Percentiles rank a stretch among this genome's conserved stretches.
Evolutionary conservation across 2,329 filamentous ascomycete species (phyloP).

Genomic region (Hypocrella siamensis): DNA sequence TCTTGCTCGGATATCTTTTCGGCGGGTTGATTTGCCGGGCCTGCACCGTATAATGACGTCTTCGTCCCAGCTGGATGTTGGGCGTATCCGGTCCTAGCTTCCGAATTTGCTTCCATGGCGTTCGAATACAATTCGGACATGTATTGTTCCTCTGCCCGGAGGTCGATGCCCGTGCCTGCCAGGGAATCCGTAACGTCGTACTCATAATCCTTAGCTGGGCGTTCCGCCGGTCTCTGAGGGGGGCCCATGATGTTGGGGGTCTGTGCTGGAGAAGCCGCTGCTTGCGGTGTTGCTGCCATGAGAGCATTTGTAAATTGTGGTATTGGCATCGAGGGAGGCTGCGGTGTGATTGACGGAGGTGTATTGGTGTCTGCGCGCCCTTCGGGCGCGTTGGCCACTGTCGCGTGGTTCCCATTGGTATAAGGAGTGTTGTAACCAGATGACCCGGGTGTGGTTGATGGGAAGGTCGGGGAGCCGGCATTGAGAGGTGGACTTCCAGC

Average conservation of each 20-base stretch:
- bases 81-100: conserved; percentile 34
- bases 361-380: conserved; percentile 13
- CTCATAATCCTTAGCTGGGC: conserved; percentile 43
- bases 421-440: conserved; percentile 20
- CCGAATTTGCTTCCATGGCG: conserved; percentile 24
- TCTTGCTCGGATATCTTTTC: conserved; percentile 25
- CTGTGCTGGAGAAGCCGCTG: conserved; percentile 10
- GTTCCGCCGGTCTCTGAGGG: conserved; percentile 45
- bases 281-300: conserved; percentile 12
- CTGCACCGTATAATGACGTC: conserved; percentile 46
- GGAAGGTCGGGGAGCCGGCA: conserved; percentile 19
- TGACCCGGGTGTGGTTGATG: conserved; percentile 16
- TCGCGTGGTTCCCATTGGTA: conserved; percentile 20
- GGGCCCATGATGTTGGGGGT: conserved; percentile 31
- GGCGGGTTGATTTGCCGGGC: conserved; percentile 48
- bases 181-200: conserved; percentile 75
- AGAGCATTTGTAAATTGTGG: conserved; percentile 14
- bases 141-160: conserved; percentile 74
- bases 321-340: conserved; percentile 10
- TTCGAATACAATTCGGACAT: conserved; percentile 52
- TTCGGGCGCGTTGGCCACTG: conserved; percentile 19
- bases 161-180: conserved; percentile 70
- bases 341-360: conserved; percentile 16
- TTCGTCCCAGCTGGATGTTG: conserved; percentile 37
- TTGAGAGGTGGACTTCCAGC: conserved; percentile 23